Base-by-base conservation (phyloP, 495 filamentous ascomycete genomes). In the Penicillium riverlandense region DNA sequence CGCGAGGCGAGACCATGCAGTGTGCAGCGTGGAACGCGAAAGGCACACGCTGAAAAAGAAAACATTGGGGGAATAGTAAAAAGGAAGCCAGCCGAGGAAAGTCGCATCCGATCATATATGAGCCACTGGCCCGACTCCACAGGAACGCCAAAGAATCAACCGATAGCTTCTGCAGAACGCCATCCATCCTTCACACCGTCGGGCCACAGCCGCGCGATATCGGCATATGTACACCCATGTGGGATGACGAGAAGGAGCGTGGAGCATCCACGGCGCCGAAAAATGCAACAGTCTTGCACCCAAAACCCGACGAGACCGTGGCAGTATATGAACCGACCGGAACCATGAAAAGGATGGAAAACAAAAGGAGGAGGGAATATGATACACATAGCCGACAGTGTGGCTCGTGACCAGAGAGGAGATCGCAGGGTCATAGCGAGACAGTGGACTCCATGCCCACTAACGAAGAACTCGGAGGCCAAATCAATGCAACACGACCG, bases 301-400 rank as follows among this genome's bases (percentile, higher is more conserved):
- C 14, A 49, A 48, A 35, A 10, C 48, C 45, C 45, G 52, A 36
- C 31, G 36, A 29, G 34, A 48, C 28, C 38, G 41, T 38, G 40
- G 38, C 34, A 14, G 44, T 41, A 11, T 45, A 42, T 6, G 22
- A 22, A 22, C 22, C 22, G 27, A 38, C 49, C 12, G 40, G 40
- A 42, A 39, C 41, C 35, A 37, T 31, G 16, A 22, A 27, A 44
- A 45, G 4, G 37, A 40, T n/a, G 37, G 45, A 44, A 36, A 49
- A 41, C 37, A 38, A 22, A 39, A 52, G 44, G 27, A 11, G 36
- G 36, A 36, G 38, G 50, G n/a, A 57, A 49, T 65, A 65, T 65
- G 59, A 61, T 65, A 65, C 62, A 65, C 33, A 48, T 40, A 41
- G 46, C 38, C 50, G 50, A 49, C 37, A 52, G 48, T 52, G 47